Base-by-base conservation (phyloP, 225 moss, liverwort and hornwort species). In the Bryoerythrophyllum caledonicum region DNA sequence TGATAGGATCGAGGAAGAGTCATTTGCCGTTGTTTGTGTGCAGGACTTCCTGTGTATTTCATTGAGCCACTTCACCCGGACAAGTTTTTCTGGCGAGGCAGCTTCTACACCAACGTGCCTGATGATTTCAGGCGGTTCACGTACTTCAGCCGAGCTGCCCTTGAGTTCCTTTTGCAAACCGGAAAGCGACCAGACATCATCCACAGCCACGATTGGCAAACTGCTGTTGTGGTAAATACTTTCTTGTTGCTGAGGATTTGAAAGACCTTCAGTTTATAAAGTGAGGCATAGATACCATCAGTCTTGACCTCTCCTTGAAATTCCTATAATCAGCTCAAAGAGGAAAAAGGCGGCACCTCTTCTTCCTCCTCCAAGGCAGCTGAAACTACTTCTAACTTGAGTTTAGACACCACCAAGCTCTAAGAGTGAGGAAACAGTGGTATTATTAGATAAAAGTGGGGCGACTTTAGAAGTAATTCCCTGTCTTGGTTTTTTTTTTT, bases 121-220 rank as follows among this genome's bases (percentile, higher is more conserved):
- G 94, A 97, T 70, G 94, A 97, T 70, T 94, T 97, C 76, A 89
- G 82, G 70, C 90, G 97, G 12, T 94, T 97, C 68, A 97, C 94
- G 11, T 94, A 93, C 74, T 94, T 97, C 41, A 91, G 86, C 79
- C 92, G 94, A 69, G 97, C 97, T 75, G 94, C 97, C 26, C 82
- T 97, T 75, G 94, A 97, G 63, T 94, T 97, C 77, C 41, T 97
- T 59, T 82, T 97, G 76, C 94, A 97, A 86, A 91, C 91, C 77
- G 94, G 93, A 73, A 97, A 94, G 76, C 86, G 83, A 73, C 97
- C 97, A 38, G 97, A 94, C 74, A 85, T 97, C 69, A 97, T 97
- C 48, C 97, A 97, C 76, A 91, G 84, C 51, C 94, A 97, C 80
- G 94, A 94, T 78, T 97, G 94, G 97, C 97, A 97, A 82, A 93